A percentile compares a stretch with the other conserved stretches of the same genome.
These are phyloP conservation scores for Dactylellina haptotyla DNA, from an alignment of 2,329 filamentous ascomycete species.

Conservation along the genomic window DNA sequence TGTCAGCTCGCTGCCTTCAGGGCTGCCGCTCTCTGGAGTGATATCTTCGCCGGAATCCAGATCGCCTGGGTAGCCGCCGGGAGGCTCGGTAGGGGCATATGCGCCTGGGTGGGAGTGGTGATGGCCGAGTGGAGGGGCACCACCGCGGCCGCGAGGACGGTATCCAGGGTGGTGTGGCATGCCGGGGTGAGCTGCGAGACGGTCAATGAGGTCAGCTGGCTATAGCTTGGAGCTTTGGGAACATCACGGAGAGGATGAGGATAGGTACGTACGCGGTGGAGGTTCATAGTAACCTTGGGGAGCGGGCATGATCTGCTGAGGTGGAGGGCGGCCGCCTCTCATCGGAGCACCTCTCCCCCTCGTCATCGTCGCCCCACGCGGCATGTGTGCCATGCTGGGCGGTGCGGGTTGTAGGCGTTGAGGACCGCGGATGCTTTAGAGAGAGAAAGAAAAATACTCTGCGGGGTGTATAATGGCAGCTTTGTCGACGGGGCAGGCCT, in stretches of 20 bases:
- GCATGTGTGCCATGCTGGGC: conserved; percentile 34
- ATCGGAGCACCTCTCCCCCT: conserved; percentile 27
- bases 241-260: conserved; percentile 9
- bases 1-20: conserved; percentile 44
- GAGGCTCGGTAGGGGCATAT: conserved; percentile 38
- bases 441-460: not conserved
- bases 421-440: not conserved
- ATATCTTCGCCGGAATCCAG: conserved; percentile 48
- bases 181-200: conserved; percentile 29
- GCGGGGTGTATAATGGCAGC: not conserved
- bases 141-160: conserved; percentile 24
- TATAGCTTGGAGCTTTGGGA: not conserved
- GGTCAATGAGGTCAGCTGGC: conserved; percentile 7
- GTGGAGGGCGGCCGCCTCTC: conserved; percentile 35
- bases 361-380: conserved; percentile 34
- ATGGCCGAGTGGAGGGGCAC: conserved; percentile 33
- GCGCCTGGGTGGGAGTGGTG: conserved; percentile 46
- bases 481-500: conserved; percentile 2
- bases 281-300: conserved; percentile 47
- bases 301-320: conserved; percentile 45
- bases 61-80: conserved; percentile 40
- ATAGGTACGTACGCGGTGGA: conserved; percentile 32
- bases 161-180: conserved; percentile 15
- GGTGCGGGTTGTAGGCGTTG: not conserved
- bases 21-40: conserved; percentile 49